Evolutionary conservation across 306 rosid genomes (phyloP), one percentile per base, ranked within the genome.

Genomic region (Carpinus fangiana): DNA sequence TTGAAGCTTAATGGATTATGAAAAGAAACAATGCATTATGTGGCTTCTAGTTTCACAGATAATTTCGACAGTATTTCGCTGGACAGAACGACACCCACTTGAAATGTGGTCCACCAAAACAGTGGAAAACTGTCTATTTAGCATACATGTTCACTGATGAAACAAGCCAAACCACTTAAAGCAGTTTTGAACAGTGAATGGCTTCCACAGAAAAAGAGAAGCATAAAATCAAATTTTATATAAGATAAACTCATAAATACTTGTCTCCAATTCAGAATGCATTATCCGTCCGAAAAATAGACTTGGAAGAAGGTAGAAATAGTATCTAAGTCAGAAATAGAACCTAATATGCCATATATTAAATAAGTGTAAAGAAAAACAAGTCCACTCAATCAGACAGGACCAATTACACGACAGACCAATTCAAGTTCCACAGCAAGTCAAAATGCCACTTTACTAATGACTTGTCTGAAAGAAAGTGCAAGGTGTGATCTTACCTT

Each of bases 401-500:
- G 52, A 47, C 13, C 52, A 3, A 47, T 47, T 10, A 47, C 52
- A 47, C 52, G 10, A 47, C 1, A 8, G 13, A 47, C 13, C 1
- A 47, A 47, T 47, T 47, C 13, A 47, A 12, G 13, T 47, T 47
- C 2, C 52, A 47, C 52, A 10, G 52, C 48, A 45, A 45, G 48
- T 9, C 55, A 45, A 76, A 75, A 38, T 12, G 2, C 17, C 60
- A 51, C 51, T 36, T 59, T 38, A 3, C 47, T 16, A 47, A 75
- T 36, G 36, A 61, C 21, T 6, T 62, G 45, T 26, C 18, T 0
- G 14, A 54, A 26, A 31, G 36, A 75, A 53, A 59, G 67, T 74
- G 56, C 62, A 77, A 71, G 61, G 51, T 64, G 73, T 65, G 61
- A 62, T 60, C 91, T 75, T 82, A 91, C 98, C 85, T 85, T 86